Evolutionary conservation across 352 stramenopile genomes (phyloP).

Genomic region (Phytophthora foliorum): DNA sequence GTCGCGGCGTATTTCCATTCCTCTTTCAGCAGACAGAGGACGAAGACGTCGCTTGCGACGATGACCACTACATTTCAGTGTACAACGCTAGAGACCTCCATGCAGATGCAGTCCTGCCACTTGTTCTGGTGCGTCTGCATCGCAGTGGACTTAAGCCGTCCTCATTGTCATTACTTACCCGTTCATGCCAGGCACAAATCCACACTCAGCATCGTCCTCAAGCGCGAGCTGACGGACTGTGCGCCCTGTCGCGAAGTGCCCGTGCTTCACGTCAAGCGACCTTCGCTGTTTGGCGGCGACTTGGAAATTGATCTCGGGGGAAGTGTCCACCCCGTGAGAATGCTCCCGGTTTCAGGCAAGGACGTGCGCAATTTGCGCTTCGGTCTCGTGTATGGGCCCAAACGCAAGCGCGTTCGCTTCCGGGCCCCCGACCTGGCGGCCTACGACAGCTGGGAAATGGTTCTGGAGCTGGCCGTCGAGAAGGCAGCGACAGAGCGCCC

Average conservation of each 20-base stretch:
- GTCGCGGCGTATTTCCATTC: slow-evolving; percentile 32
- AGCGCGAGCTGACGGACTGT: slow-evolving; percentile 34
- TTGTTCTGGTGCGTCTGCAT: slow-evolving; percentile 38
- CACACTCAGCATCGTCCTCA: slow-evolving; percentile 39
- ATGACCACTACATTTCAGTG: slow-evolving; percentile 35
- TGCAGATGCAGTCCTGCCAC: slow-evolving; percentile 43
- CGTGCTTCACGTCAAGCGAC: slow-evolving; percentile 32
- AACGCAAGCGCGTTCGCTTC: slow-evolving; percentile 43
- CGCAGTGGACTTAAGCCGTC: not conserved
- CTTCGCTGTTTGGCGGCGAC: slow-evolving; percentile 27
- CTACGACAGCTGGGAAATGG: slow-evolving; percentile 44
- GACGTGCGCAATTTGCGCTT: slow-evolving; percentile 42
- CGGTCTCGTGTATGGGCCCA: slow-evolving; percentile 40
- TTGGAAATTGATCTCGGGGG: slow-evolving; percentile 41
- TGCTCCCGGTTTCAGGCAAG: slow-evolving; percentile 46
- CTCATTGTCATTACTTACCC: slow-evolving; percentile 3
- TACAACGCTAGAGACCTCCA: slow-evolving; percentile 41
- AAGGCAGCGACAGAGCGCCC: slow-evolving; percentile 39
- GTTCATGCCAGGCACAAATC: slow-evolving; percentile 30
- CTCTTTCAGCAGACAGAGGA: slow-evolving; percentile 16
- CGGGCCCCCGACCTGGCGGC: slow-evolving; percentile 28
- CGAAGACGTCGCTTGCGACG: not conserved
- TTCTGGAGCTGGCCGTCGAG: slow-evolving; percentile 36
- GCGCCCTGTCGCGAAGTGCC: slow-evolving; percentile 36
- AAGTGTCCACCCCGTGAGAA: slow-evolving; percentile 32